Evolutionary conservation across 768 basidiomycete species (phyloP), one percentile per base, ranked within the genome.

Genomic region (Coprinopsis marcescibilis): DNA sequence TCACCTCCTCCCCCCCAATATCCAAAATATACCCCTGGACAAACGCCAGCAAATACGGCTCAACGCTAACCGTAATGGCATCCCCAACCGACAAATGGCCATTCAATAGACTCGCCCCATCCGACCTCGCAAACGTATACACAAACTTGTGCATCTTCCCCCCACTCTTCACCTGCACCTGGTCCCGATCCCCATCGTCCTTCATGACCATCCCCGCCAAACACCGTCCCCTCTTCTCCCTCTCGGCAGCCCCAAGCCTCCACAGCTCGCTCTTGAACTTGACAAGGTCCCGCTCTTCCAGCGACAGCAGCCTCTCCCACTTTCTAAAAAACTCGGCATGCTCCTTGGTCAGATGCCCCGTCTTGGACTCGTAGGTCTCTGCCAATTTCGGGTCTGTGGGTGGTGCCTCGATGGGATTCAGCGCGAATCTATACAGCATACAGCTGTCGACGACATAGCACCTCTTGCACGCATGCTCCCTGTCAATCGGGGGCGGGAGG

Each of bases 181-280:
- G 32, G 23, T 27, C 49, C 8, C 41, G 39, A 7, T 50, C 50
- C 10, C 26, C 39, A 3, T 38, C 43, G 12, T 25, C 49, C 42
- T 48, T 78, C 29, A 96, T 62, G 26, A 80, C 60, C 95, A 98
- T 94, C 37, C 76, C 69, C 30, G 76, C 71, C 54, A 97, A 89
- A 58, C 93, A 96, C 52, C 93, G 72, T 2, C 96, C 96, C 33
- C 76, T 78, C 45, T 67, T 74, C 62, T 92, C 89, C 46, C 96
- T 75, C 56, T 93, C 83, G 14, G 63, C 67, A 0, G 91, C 90
- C 4, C 77, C 76, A 75, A 95, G 79, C 0, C 89, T 93, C 96
- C 96, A 99, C 7, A 98, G 70, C 56, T 99, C 94, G 53, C 87
- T 89, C 60, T 81, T 81, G 68, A 90, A 93, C 15, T 88, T 76